Base-by-base conservation (phyloP, 164 flowering plant genomes). In the Platanus orientalis region DNA sequence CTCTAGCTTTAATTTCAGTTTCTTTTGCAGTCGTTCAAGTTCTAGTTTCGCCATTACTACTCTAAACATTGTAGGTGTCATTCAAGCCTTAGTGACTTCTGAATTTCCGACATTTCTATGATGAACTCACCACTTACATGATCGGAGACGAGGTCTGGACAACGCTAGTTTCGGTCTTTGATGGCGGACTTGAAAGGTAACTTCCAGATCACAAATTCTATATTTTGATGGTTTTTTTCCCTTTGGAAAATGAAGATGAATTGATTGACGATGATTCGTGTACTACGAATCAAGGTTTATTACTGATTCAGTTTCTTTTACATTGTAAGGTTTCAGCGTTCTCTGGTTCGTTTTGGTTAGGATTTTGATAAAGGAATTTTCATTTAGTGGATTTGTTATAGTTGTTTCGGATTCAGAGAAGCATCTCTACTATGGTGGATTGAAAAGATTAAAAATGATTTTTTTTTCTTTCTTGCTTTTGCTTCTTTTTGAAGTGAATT, bases 401-500 rank as follows among this genome's bases (percentile, higher is more conserved):
- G 52, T 71, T 60, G 68, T 64, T 66, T 60, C 55, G 62, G 75
- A 53, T 54, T 29, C 58, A 30, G 40, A 66, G 65, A 62, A 70
- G 65, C 76, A 45, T 67, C 64, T 63, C 63, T 64, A 56, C 67
- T 60, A 52, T 49, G 75, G 69, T 69, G 67, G 73, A 71, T 60
- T 69, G 36, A 58, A n/a, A 34, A 44, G 57, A 60, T 29, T 52
- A 34, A 34, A 34, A 19, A 20, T 57, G 28, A 23, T 17, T 28
- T 34, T 45, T 24, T 23, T 32, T n/a, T n/a, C n/a, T 7, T 36
- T 48, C 24, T 14, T 48, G n/a, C 20, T 26, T n/a, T n/a, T n/a
- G n/a, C n/a, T n/a, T 26, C 19, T 3, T 0, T 14, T 51, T 7
- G 1, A 28, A 26, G 26, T 44, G 32, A 5, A 34, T 69, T 42